Base-by-base conservation (phyloP, 2,329 filamentous ascomycete species). In the Diaporthe helianthi region DNA sequence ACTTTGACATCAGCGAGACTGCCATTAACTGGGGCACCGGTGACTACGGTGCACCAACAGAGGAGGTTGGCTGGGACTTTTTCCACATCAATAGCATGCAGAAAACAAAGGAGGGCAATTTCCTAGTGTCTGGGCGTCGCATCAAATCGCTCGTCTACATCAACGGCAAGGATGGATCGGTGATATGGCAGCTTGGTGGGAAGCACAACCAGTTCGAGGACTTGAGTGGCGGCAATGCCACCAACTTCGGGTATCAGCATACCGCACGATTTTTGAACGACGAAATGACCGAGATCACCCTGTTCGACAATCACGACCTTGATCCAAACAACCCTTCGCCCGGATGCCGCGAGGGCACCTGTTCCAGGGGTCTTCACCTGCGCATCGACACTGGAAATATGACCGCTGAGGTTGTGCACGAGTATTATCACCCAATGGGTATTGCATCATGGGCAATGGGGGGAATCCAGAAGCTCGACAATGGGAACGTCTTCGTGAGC, bases 31-130 rank as follows among this genome's bases (percentile, higher is more conserved):
- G 69, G 69, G 67, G 69, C 10, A 8, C 36, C 8, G 51, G 22
- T n/a, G 69, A 71, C 47, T 71, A 71, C 22, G 69, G 69, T 22
- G 69, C 69, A 19, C 31, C 53, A 26, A 69, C 69, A 15, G 69
- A 64, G 52, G 67, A 74, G 4, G 74, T 75, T 26, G 79, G 81
- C 1, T 88, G 85, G 77, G 86, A 89, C 74, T 87, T 82, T 71
- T 87, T 87, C 74, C 85, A 87, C 75, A 83, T 88, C 76, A 87
- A 88, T 76, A 84, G 84, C 44, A 77, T 88, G 33, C 83, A 86
- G 73, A 86, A 87, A 73, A 82, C 83, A 65, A 73, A 76, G 0
- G 72, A 80, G 0, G 84, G 84, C 5, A 83, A 88, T 73, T 89
- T 85, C 68, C 75, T 89, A 13, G 79, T 89, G n/a, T 88, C 85